Evolutionary conservation across 176 grass and related monocot genomes (phyloP).

Genomic region (Eleusine indica): DNA sequence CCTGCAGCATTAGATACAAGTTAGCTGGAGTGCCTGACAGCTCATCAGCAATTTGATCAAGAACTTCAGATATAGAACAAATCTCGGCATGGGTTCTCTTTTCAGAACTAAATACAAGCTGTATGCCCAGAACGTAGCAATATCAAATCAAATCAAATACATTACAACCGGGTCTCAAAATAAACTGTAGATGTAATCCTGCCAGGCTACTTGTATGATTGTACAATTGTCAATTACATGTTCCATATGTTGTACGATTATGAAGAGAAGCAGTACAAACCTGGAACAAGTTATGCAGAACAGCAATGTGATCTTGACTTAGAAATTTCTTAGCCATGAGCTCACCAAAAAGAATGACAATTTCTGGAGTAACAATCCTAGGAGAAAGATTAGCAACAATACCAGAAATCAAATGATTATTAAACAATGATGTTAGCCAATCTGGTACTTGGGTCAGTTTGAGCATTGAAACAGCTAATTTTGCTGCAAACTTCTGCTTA

Average conservation of each 20-base stretch:
- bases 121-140: background rate
- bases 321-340: conserved; percentile 70
- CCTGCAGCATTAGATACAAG: background rate
- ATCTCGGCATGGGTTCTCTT: background rate
- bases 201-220: background rate
- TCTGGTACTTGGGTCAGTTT: conserved; percentile 66
- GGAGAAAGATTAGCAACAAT: conserved; percentile 73
- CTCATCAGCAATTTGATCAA: background rate
- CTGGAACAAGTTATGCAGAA: conserved; percentile 88
- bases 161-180: background rate
- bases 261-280: conserved; percentile 46
- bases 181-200: background rate
- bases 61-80: background rate
- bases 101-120: background rate
- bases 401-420: conserved; percentile 55
- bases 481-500: conserved; percentile 69
- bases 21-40: background rate
- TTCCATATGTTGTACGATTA: conserved; percentile 17
- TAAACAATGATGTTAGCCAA: conserved; percentile 73
- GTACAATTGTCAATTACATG: background rate
- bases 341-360: conserved; percentile 81
- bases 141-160: conserved; percentile 13
- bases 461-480: conserved; percentile 69
- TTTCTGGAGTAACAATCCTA: conserved; percentile 84
- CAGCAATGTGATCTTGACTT: conserved; percentile 65